A percentile compares a stretch with the other conserved stretches of the same genome.
Conservation (phyloP, 768 basidiomycete species). For the Termitomyces sp. region DNA sequence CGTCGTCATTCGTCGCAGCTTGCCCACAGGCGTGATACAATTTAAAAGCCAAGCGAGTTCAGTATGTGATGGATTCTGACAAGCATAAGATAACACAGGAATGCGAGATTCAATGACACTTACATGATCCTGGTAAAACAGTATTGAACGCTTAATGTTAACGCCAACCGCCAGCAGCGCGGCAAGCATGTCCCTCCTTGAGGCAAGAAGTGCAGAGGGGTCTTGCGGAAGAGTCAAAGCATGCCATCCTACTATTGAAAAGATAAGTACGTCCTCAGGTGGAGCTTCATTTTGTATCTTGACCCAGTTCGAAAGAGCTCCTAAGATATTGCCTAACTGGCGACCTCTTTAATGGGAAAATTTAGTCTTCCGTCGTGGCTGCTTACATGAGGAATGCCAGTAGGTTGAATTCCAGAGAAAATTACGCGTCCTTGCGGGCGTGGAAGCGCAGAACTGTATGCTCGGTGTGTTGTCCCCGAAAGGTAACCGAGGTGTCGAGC, state of each 20-base stretch:
- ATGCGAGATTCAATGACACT: conserved; percentile 18
- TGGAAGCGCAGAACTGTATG: conserved; percentile 7
- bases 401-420: conserved; percentile 93
- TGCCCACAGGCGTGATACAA: conserved; percentile 80
- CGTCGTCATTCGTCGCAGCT: conserved; percentile 86
- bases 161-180: conserved; percentile 82
- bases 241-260: conserved; percentile 91
- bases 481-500: conserved; percentile 9
- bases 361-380: not conserved
- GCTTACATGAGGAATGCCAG: conserved; percentile 83
- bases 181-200: conserved; percentile 76
- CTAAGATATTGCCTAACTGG: conserved; percentile 91
- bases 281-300: conserved; percentile 59
- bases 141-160: conserved; percentile 62
- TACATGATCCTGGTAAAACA: conserved; percentile 92
- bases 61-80: conserved; percentile 74
- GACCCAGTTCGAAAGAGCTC: conserved; percentile 89
- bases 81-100: not conserved
- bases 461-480: conserved; percentile 15
- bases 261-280: conserved; percentile 62
- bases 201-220: conserved; percentile 51
- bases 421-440: conserved; percentile 34
- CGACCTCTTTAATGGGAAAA: conserved; percentile 5
- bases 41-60: conserved; percentile 90
- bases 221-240: conserved; percentile 91